A percentile compares a stretch with the other conserved stretches of the same genome.
Evolutionary conservation across 176 grass and related monocot species (phyloP).

Genomic region (Elaeis guineensis): DNA sequence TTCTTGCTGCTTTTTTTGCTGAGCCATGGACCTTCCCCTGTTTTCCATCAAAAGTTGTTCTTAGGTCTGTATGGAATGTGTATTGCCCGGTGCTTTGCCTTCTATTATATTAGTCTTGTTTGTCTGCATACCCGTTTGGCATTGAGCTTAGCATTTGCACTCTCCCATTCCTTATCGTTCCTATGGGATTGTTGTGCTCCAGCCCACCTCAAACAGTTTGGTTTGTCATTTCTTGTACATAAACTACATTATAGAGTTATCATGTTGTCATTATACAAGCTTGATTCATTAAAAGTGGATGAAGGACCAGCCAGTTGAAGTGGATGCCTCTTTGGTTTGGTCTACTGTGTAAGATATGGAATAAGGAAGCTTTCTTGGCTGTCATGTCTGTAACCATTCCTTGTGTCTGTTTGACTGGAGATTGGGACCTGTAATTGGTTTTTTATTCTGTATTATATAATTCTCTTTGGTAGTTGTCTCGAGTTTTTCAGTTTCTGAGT

Average conservation of each 20-base stretch:
- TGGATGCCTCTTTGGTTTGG: slow-evolving; percentile 30
- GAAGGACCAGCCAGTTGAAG: slow-evolving; percentile 10
- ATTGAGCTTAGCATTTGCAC: neutral
- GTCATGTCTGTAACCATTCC: too few species aligned
- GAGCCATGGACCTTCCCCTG: too few species aligned
- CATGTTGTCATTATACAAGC: slow-evolving; percentile 36
- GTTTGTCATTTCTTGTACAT: slow-evolving; percentile 39
- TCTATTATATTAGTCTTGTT: neutral
- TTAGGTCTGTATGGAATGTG: neutral
- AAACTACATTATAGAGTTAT: slow-evolving; percentile 23
- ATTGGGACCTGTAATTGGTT: too few species aligned
- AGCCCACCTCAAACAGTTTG: slow-evolving; percentile 13
- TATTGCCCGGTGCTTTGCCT: neutral
- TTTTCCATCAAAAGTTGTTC: neutral
- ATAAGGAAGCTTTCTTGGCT: slow-evolving; percentile 51
- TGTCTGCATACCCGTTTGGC: neutral
- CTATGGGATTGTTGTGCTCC: slow-evolving; percentile 6
- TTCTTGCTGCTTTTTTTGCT: neutral
- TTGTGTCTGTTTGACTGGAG: too few species aligned
- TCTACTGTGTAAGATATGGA: slow-evolving; percentile 42
- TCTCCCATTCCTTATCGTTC: slow-evolving; percentile 3
- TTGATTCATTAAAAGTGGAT: slow-evolving; percentile 13
- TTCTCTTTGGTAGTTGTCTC: too few species aligned
- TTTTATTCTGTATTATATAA: too few species aligned
- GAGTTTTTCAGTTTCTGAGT: too few species aligned